Evolutionary conservation across 345 rosid species (phyloP), one percentile per base, ranked within the genome.

Genomic region (Physaria fendleri): DNA sequence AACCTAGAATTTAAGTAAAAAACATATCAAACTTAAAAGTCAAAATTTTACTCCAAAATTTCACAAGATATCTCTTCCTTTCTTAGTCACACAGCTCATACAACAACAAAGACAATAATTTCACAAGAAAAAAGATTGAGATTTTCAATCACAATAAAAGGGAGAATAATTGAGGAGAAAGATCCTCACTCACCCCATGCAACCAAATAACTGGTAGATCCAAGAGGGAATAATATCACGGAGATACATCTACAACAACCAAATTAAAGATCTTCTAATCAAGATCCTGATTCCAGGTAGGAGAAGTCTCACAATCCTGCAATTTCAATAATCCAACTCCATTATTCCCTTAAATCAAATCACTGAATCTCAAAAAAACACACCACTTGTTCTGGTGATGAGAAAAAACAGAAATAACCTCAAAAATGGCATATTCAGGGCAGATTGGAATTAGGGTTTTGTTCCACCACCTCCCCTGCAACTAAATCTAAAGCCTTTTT

Each of bases 131-230:
- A 29, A 65, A 43, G 8, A 33, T 29, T 30, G 45, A 55, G 18
- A 63, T n/a, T n/a, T n/a, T 48, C 13, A 47, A 58, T 9, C 55
- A 6, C 8, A 33, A 13, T 5, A 50, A n/a, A n/a, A n/a, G n/a
- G n/a, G n/a, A n/a, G 0, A n/a, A 8, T 9, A 29, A 43, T 6
- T 47, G 27, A 46, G 45, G 68, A 68, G 63, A 62, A 22, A 58
- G 62, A 56, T 59, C 62, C 49, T 56, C 35, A 75, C 84, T 77
- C 55, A 86, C 88, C 84, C 81, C 90, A 79, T 81, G 77, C 82
- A 81, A 37, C 78, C 77, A 58, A 82, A 23, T 23, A 80, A 68
- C 29, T 64, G 71, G 69, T 41, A 68, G 80, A 84, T 76, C 88
- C 83, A 84, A 65, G 72, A 38, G 39, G 81, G 85, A 23, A 76